Evolutionary conservation across 176 grass and related monocot species (phyloP), one percentile per base, ranked within the genome.

Genomic region (Eleusine indica): DNA sequence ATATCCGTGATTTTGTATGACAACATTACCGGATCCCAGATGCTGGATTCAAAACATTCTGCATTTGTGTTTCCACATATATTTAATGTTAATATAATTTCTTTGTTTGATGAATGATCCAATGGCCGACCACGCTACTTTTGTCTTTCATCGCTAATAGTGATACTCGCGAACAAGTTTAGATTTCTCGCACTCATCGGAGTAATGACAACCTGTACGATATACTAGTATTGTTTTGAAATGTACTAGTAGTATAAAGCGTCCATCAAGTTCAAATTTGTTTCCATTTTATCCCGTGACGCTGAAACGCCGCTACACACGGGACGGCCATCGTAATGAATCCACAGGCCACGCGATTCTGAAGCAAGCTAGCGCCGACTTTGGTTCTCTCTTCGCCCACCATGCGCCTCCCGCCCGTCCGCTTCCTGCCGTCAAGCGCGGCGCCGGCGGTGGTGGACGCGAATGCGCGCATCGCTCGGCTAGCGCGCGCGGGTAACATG

Each of bases 381-480:
- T 43, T 28, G 54, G n/a, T 25, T 2, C 7, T 18, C 53, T 71
- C 18, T 64, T 29, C 22, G 4, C 25, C 37, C 73, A 49, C 38
- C 89, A 93, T 93, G 91, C 81, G 91, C 29, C 68, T 90, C 77
- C 91, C 82, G 18, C 37, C 74, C 41, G 46, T 90, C 53, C 85
- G 88, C 63, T 90, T 90, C 82, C 73, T 84, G 47, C 82, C 82
- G 73, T 88, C 88, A 15, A 88, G 91, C 46, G 30, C 78, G 25
- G 85, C 88, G 70, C 82, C 87, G 39, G 73, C 77, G 53, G 82
- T 93, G 78, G 84, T 86, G 54, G 80, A 83, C 16, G 88, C 91
- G 17, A 93, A 93, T 78, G 78, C 82, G 42, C 85, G 85, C 37
- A 90, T 93, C 35, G 70, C 73, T 12, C 74, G 82, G 60, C 74